Conservation (phyloP, 106 monocot species). For the Chionographis japonica region DNA sequence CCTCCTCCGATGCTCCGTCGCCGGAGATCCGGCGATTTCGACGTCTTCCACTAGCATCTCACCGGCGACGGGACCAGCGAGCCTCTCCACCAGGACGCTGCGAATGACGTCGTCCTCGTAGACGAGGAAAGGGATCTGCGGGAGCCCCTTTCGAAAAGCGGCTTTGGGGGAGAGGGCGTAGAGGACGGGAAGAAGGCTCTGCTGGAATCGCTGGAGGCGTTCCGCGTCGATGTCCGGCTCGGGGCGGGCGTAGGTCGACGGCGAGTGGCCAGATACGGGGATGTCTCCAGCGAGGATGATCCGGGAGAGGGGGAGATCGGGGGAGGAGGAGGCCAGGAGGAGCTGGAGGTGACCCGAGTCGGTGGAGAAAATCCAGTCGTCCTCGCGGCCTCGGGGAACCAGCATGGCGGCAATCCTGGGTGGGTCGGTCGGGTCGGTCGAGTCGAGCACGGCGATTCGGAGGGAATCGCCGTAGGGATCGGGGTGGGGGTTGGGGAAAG, state of each 20-base stretch:
- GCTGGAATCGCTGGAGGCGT: slow-evolving; percentile 10
- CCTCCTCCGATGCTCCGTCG: slow-evolving; percentile 41
- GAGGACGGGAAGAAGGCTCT: slow-evolving; percentile 48
- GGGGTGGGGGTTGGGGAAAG: slow-evolving; percentile 37
- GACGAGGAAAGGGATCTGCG: slow-evolving; percentile 56
- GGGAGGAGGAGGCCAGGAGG: slow-evolving; percentile 35
- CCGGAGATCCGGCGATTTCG: slow-evolving; percentile 24
- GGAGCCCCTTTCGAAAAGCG: slow-evolving; percentile 24
- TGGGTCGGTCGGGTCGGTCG: slow-evolving; percentile 13
- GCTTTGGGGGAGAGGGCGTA: slow-evolving; percentile 59
- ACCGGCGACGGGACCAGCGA: slow-evolving; percentile 44
- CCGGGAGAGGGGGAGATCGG: slow-evolving; percentile 32
- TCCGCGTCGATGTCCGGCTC: not conserved
- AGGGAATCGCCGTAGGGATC: slow-evolving; percentile 21
- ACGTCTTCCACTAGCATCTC: slow-evolving; percentile 89
- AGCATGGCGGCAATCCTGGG: slow-evolving; percentile 41
- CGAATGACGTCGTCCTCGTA: slow-evolving; percentile 67
- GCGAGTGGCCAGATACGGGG: slow-evolving; percentile 11
- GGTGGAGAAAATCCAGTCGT: slow-evolving; percentile 81
- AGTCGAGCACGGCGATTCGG: slow-evolving; percentile 76
- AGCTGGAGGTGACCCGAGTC: slow-evolving; percentile 55
- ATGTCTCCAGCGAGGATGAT: slow-evolving; percentile 50
- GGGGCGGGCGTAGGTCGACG: slow-evolving; percentile 10
- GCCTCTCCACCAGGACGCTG: slow-evolving; percentile 31
- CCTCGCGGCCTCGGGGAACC: slow-evolving; percentile 58